Conservation (phyloP, 345 rosid species). For the Camelina sativa region DNA sequence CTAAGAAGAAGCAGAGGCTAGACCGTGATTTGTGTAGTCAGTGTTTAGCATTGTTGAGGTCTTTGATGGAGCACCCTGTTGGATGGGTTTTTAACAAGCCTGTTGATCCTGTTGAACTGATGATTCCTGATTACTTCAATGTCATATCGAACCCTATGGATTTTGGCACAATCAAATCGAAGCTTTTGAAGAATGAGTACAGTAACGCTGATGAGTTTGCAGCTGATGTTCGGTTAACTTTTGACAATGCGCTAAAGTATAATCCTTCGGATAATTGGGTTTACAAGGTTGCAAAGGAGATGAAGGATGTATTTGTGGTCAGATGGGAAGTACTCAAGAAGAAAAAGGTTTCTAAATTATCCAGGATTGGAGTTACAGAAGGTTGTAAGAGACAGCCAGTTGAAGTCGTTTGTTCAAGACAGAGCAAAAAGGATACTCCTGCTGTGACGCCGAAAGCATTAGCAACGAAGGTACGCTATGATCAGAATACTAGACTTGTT, state of each 20-base stretch:
- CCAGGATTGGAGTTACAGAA: slow-evolving; percentile 33
- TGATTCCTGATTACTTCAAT: slow-evolving; percentile 83
- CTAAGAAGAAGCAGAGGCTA: slow-evolving; percentile 61
- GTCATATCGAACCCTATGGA: slow-evolving; percentile 83
- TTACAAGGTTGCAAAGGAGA: slow-evolving; percentile 56
- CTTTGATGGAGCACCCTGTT: slow-evolving; percentile 47
- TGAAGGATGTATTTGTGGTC: slow-evolving; percentile 56
- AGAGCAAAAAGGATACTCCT: slow-evolving; percentile 8
- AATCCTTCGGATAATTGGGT: slow-evolving; percentile 69
- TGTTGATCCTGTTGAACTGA: slow-evolving; percentile 71
- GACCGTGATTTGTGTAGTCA: slow-evolving; percentile 55
- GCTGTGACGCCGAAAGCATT: slow-evolving; percentile 18
- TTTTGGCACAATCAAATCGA: slow-evolving; percentile 73
- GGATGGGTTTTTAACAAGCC: slow-evolving; percentile 71
- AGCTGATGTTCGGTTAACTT: slow-evolving; percentile 73
- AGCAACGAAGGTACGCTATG: slow-evolving; percentile 37
- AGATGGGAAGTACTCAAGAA: slow-evolving; percentile 69
- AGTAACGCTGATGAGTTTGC: slow-evolving; percentile 65
- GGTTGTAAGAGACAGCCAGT: background rate
- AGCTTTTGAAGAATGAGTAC: slow-evolving; percentile 57
- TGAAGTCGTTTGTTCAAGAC: slow-evolving; percentile 31
- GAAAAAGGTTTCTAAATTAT: slow-evolving; percentile 45
- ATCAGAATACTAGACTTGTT: slow-evolving; percentile 3
- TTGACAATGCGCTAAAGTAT: slow-evolving; percentile 81
- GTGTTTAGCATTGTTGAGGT: slow-evolving; percentile 57